These are phyloP conservation scores for Mortierella sp. DNA, from an alignment of 371 early-diverging fungal genomes.

Conservation along the genomic window DNA sequence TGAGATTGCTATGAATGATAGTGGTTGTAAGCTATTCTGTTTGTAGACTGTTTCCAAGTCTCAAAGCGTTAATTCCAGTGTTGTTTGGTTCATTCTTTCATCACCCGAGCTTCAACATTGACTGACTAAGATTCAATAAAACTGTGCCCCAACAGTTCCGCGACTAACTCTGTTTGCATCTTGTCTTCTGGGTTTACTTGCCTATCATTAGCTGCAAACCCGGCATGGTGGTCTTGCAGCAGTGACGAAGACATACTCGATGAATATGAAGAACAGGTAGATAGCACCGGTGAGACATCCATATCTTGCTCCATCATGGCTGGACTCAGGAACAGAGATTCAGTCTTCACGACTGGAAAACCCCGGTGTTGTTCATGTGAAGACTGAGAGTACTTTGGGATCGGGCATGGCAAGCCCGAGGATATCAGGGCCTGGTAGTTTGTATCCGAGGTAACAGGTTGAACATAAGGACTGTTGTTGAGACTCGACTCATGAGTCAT, in stretches of 20 bases:
- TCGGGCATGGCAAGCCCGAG: background rate
- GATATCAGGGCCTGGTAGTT: background rate
- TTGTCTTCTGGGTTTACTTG: background rate
- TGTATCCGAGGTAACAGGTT: background rate
- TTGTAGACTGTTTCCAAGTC: background rate
- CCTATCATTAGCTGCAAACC: background rate
- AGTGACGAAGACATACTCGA: background rate
- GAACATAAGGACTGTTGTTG: background rate
- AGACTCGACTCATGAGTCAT: background rate
- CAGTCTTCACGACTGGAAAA: background rate
- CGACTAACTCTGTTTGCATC: background rate
- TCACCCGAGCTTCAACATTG: background rate
- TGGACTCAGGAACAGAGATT: slow-evolving; percentile 11
- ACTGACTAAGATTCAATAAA: background rate
- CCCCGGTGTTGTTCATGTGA: background rate
- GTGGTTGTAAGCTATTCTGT: no score
- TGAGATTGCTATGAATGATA: no score
- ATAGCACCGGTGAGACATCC: slow-evolving; percentile 61
- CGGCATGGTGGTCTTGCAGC: no score
- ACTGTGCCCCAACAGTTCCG: background rate
- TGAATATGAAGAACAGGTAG: slow-evolving; percentile 49
- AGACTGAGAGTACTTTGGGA: background rate
- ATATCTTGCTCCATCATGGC: slow-evolving; percentile 25
- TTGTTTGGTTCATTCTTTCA: background rate
- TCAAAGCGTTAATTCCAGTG: no score